Base-by-base conservation (phyloP, 2,329 filamentous ascomycete species). In the Didymosphaeria variabile region DNA sequence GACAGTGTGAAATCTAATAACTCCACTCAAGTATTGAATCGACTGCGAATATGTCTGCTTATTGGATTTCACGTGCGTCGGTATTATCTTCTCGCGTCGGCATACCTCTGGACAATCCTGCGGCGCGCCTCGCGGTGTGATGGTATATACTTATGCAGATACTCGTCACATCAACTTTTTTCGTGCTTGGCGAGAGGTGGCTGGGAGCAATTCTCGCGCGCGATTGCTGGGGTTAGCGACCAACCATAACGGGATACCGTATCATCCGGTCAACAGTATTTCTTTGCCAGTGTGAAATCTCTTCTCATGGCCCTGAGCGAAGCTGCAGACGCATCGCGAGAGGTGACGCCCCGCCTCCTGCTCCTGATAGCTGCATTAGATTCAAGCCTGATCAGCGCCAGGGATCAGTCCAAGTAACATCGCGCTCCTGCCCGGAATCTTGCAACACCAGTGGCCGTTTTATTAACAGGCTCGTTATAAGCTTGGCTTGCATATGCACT, bases 111-210 rank as follows among this genome's bases (percentile, higher is more conserved):
- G 38, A 44, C 40, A 55, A 45, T 55, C 29, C 29, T n/a, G 45
- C 52, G 40, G 50, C 50, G 12, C 49, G 49, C 49, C 49, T 38
- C 40, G 52, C 52, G 26, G 52, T 46, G 52, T 55, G 52, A 55
- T 34, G 52, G 26, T 55, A 55, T 23, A 31, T 38, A 26, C 32
- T 55, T 26, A 46, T 26, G 38, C 52, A 55, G 38, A 32, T 45
- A 17, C 38, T 46, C 38, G 26, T 32, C 40, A 55, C 52, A 31
- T 45, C 17, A 32, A 7, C 19, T 21, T 55, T 55, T 21, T 8
- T 34, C 52, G 21, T 31, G 40, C 52, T 55, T 55, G 38, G 52
- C 52, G 29, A 55, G 29, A 55, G 36, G 38, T 19, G 38, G 52
- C 29, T 45, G 52, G 52, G 38, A 46, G 13, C 51, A 42, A n/a